These are phyloP conservation scores for Rickenella mellea DNA, from an alignment of 768 basidiomycete species.

Conservation along the genomic window DNA sequence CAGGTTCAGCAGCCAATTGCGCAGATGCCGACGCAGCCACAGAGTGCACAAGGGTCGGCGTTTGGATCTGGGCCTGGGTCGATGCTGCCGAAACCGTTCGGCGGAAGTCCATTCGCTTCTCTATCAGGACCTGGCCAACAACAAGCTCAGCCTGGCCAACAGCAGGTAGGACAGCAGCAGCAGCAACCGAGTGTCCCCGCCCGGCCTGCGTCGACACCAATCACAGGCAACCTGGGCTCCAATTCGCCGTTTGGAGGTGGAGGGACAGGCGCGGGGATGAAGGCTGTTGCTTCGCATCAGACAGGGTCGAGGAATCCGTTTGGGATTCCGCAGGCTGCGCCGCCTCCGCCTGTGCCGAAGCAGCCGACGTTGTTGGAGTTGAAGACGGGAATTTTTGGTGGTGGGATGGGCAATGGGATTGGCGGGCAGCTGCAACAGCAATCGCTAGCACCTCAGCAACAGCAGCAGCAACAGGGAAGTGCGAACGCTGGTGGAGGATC, in stretches of 20 bases:
- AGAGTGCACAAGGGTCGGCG: not conserved
- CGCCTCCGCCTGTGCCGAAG: conserved; percentile 57
- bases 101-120: conserved; percentile 9
- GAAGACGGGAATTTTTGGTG: conserved; percentile 32
- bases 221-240: conserved; percentile 28
- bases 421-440: not conserved
- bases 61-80: conserved; percentile 1
- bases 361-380: conserved; percentile 78
- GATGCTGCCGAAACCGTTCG: conserved; percentile 3
- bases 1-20: conserved; percentile 2
- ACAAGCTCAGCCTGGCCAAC: conserved; percentile 12
- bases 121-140: conserved; percentile 5
- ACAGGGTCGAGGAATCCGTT: conserved; percentile 97
- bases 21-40: not conserved
- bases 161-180: conserved; percentile 16
- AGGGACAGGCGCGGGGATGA: conserved; percentile 34
- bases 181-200: conserved; percentile 26
- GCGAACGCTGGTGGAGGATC: conserved; percentile 13
- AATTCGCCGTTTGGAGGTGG: conserved; percentile 17
- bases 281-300: conserved; percentile 75
- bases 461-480: conserved; percentile 6
- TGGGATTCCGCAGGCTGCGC: conserved; percentile 55
- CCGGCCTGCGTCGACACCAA: conserved; percentile 68
- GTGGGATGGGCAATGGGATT: conserved; percentile 1
- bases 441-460: not conserved